Base-by-base conservation (phyloP, 106 monocot species). In the Acorus gramineus region DNA sequence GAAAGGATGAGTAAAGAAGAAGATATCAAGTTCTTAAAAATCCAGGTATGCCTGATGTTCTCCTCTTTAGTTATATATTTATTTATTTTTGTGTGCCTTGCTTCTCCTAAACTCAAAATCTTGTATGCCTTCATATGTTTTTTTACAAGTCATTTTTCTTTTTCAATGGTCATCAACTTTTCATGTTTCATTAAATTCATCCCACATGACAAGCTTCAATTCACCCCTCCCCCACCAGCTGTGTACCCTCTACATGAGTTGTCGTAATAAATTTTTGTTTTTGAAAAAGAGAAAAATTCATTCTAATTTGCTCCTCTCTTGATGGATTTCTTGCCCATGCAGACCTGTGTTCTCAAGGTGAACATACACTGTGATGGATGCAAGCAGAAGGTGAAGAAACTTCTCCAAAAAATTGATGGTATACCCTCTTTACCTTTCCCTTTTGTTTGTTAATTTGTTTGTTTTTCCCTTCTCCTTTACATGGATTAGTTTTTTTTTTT, bases 331-430 rank as follows among this genome's bases (percentile, higher is more conserved):
- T 8, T 47, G 4, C 7, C 4, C 49, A 62, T 66, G 69, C 74
- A 86, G 86, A 82, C 76, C 13, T 86, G 79, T 71, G 65, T 79
- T 45, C 74, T 86, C 46, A 86, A 86, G 68, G 86, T 86, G 65
- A 79, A 80, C 77, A 86, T 86, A 54, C 82, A 86, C 71, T 86
- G 86, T 66, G 86, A 86, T 65, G 86, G 86, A 42, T 86, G 86
- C 68, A 86, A 82, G 74, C 82, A 86, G 71, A 82, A 86, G 68
- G 86, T 86, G 61, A 86, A 80, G 74, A 86, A 86, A 57, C 62
- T 86, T 42, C 79, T 86, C 52, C 82, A 79, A 53, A 86, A 86
- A 67, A 73, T 86, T 61, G 86, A 86, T 59, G 86, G 86, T 86
- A 66, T 42, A 0, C 49, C 10, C 52, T 52, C 5, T 52, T 52